Conservation (phyloP, 2,329 filamentous ascomycete genomes). For the Penicillium sp. region DNA sequence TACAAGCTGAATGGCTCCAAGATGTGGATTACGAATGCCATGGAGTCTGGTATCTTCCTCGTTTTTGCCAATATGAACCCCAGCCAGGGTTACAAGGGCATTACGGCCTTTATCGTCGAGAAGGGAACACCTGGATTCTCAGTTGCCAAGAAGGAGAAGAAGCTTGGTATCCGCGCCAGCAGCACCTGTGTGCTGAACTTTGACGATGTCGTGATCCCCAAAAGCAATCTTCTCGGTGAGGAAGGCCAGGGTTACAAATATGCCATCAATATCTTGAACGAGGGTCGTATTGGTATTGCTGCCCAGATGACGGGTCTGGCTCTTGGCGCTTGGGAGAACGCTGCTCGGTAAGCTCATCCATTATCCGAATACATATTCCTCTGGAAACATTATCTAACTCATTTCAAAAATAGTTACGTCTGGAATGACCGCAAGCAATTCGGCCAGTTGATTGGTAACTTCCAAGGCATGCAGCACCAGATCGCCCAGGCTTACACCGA, state of each 20-base stretch:
- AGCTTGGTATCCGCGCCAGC: conserved; percentile 92
- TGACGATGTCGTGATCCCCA: conserved; percentile 89
- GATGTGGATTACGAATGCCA: conserved; percentile 99
- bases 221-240: conserved; percentile 83
- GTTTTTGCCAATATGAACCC: conserved; percentile 96
- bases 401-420: conserved; percentile 63
- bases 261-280: conserved; percentile 89
- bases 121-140: conserved; percentile 86
- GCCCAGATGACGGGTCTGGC: conserved; percentile 98
- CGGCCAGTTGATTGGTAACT: conserved; percentile 87
- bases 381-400: background rate
- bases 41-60: conserved; percentile 93
- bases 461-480: conserved; percentile 99
- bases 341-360: conserved; percentile 63
- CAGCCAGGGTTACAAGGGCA: conserved; percentile 92
- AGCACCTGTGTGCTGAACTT: conserved; percentile 98
- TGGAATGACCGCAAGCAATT: conserved; percentile 99
- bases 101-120: conserved; percentile 93
- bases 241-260: conserved; percentile 97
- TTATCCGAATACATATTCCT: background rate
- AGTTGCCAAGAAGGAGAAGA: conserved; percentile 99
- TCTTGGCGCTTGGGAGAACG: conserved; percentile 92
- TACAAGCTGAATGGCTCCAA: conserved; percentile 89
- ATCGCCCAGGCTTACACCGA: conserved; percentile 94
- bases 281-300: conserved; percentile 95